Evolutionary conservation across 257 asterid genomes (phyloP).

Genomic region (Plectranthus barbatus): DNA sequence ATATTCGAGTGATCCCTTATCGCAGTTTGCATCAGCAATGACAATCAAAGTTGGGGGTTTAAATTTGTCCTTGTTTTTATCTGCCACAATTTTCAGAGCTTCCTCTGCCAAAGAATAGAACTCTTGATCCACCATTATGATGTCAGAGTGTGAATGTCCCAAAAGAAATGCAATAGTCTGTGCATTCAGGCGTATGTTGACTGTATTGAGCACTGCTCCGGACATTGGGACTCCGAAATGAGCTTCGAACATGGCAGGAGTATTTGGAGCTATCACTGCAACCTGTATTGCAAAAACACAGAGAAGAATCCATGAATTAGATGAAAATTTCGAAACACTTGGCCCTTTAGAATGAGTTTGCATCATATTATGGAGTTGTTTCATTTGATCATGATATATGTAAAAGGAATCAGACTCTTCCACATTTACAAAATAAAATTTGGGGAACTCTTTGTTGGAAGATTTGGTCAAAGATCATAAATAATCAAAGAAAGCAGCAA

Average conservation of each 20-base stretch:
- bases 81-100: slow-evolving; percentile 46
- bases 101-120: slow-evolving; percentile 68
- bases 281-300: slow-evolving; percentile 38
- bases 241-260: slow-evolving; percentile 77
- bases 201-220: slow-evolving; percentile 82
- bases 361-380: neutral
- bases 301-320: neutral
- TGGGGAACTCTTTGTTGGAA: too few species aligned
- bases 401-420: neutral
- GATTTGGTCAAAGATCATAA: too few species aligned
- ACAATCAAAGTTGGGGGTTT: slow-evolving; percentile 56
- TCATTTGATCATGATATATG: neutral
- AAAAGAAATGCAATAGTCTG: slow-evolving; percentile 68
- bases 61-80: slow-evolving; percentile 37
- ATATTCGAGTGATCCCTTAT: slow-evolving; percentile 38
- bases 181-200: slow-evolving; percentile 75
- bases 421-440: too few species aligned
- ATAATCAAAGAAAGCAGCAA: too few species aligned
- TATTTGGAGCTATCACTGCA: slow-evolving; percentile 86
- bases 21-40: slow-evolving; percentile 66
- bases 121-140: slow-evolving; percentile 87
- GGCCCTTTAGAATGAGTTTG: neutral
- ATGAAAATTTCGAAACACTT: neutral
- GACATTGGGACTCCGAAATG: slow-evolving; percentile 96
- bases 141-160: slow-evolving; percentile 63